These are phyloP conservation scores for Hevea brasiliensis DNA, from an alignment of 345 rosid genomes.

Conservation along the genomic window DNA sequence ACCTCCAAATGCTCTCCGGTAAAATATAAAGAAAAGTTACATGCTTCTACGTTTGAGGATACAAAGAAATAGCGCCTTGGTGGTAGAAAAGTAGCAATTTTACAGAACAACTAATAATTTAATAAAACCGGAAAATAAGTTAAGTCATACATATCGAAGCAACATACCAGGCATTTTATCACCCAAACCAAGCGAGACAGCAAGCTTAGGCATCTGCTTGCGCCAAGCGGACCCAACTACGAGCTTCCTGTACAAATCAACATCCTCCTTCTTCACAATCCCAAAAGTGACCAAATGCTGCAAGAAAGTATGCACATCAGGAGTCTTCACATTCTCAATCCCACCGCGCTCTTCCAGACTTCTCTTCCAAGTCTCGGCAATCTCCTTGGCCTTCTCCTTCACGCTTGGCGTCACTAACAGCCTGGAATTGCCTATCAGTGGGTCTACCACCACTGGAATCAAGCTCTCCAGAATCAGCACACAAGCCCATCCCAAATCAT, in stretches of 20 bases:
- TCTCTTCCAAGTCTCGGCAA: constrained; percentile 89
- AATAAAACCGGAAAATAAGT: neutral
- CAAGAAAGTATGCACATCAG: constrained; percentile 92
- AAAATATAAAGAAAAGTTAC: neutral
- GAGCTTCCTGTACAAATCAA: constrained; percentile 78
- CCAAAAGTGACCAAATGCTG: constrained; percentile 96
- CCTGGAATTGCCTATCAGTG: constrained; percentile 77
- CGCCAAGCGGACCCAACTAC: constrained; percentile 96
- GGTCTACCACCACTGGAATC: constrained; percentile 83
- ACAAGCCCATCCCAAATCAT: constrained; percentile 95
- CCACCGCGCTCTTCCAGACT: constrained; percentile 90
- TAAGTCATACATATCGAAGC: neutral
- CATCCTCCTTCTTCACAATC: constrained; percentile 74
- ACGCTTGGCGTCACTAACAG: constrained; percentile 71
- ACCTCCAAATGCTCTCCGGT: neutral
- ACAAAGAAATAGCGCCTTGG: neutral
- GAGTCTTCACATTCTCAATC: constrained; percentile 87
- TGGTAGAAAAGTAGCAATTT: neutral
- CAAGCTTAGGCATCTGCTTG: constrained; percentile 98
- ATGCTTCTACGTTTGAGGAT: neutral
- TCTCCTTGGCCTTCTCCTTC: constrained; percentile 67
- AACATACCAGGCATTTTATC: constrained; percentile 90
- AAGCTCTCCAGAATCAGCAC: constrained; percentile 80
- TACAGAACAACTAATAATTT: too few species aligned
- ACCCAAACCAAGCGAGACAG: constrained; percentile 86